phyloP scores from a whole-genome alignment of 257 asterid genomes.

The Mentha longifolia region DNA sequence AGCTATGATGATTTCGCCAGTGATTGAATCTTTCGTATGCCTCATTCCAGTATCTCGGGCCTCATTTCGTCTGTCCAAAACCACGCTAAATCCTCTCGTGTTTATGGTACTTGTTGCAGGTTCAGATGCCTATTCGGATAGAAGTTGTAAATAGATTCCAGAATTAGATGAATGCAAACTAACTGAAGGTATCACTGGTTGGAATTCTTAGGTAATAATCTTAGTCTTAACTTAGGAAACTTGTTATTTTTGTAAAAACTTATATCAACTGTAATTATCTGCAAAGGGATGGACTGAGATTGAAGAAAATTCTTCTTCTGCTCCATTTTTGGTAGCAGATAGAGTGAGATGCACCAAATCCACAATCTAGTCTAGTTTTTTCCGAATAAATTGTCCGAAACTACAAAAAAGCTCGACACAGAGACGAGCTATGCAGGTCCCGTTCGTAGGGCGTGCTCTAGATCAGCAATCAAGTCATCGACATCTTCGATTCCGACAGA shows the following conservation, averaged over 20 bases:
- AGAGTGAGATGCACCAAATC: not conserved
- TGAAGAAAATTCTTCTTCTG: not conserved
- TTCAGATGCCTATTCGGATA: not conserved
- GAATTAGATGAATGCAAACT: conserved; percentile 34
- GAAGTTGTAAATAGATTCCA: conserved; percentile 33
- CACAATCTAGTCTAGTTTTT: not conserved
- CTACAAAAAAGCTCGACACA: not conserved
- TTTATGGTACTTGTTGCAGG: conserved; percentile 34
- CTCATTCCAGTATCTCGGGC: not conserved
- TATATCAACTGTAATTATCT: conserved; percentile 34
- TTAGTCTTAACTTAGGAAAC: conserved; percentile 15
- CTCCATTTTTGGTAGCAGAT: not conserved
- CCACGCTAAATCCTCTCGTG: not conserved
- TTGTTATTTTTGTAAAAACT: not conserved
- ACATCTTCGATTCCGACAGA: conserved; percentile 89
- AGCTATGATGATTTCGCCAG: conserved; percentile 59
- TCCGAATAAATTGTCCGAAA: not conserved
- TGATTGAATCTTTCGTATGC: conserved; percentile 39
- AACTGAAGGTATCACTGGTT: conserved; percentile 26
- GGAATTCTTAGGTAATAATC: conserved; percentile 24
- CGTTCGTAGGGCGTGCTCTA: conserved; percentile 65
- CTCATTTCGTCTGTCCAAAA: not conserved
- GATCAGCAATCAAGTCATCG: conserved; percentile 75
- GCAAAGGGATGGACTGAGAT: not conserved
- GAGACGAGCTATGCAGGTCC: conserved; percentile 46